Base-by-base conservation (phyloP, 2,329 filamentous ascomycete species). In the Pleoardoris graminearum region DNA sequence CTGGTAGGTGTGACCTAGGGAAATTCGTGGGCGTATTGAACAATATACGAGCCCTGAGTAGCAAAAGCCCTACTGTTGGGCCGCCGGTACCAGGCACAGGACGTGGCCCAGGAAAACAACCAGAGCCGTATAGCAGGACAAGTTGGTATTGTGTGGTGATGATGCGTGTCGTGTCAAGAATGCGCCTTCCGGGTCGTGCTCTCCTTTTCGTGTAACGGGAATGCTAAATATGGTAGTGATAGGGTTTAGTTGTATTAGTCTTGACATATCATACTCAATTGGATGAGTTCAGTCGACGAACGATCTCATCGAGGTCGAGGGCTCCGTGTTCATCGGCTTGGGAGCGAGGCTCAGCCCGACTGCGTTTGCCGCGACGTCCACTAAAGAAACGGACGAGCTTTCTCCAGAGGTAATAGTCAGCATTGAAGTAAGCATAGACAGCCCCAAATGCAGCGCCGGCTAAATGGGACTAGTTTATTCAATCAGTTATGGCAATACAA, bases 251-350 rank as follows among this genome's bases (percentile, higher is more conserved):
- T n/a, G n/a, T n/a, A 14, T 35, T 11, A 38, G 21, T 12, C 16
- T 22, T 22, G 17, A 38, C 16, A 22, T 14, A 25, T n/a, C 7
- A 6, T 23, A 19, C 17, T 47, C 14, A 37, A 16, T 11, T 36
- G 6, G 43, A 37, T n/a, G 33, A 37, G 44, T 47, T 47, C 3
- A 47, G 12, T 29, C 44, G 33, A 19, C 44, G 44, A 7, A 47
- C 44, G 29, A 47, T 27, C 33, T 47, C 44, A 21, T 47, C 33
- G 3, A 47, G 22, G 12, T 19, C 22, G 14, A 47, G 44, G 10
- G 37, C 33, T 14, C 5, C 32, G 16, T 27, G 22, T 3, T 19
- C 21, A n/a, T 5, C 10, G 12, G 14, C 4, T 17, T 27, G 44
- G 7, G 12, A 8, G 14, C 21, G 33, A 21, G 22, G 22, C 23